phyloP scores from a whole-genome alignment of 139 green algal genomes.

The Micromonas pusilla region DNA sequence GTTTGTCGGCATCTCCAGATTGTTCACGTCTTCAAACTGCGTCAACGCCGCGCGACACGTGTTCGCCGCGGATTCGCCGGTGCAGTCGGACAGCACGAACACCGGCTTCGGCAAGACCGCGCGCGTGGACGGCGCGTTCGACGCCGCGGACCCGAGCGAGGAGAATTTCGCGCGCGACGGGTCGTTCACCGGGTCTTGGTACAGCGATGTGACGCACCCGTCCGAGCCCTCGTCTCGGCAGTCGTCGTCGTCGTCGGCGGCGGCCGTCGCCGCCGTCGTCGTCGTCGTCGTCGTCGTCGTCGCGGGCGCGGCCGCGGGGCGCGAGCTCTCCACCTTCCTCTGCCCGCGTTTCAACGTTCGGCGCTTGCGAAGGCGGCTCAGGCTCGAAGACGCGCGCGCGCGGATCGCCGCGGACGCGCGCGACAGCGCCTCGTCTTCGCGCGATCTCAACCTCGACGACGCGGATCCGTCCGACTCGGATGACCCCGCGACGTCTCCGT shows the following conservation, averaged over 20 bases:
- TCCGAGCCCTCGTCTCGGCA: too few species aligned
- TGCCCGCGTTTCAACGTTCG: not conserved
- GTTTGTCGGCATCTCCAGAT: conserved; percentile 39
- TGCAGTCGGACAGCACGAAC: conserved; percentile 54
- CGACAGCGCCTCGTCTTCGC: not conserved
- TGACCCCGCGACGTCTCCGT: too few species aligned
- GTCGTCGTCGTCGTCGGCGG: too few species aligned
- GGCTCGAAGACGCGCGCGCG: not conserved
- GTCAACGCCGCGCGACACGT: conserved; percentile 46
- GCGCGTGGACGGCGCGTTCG: too few species aligned
- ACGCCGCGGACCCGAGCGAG: too few species aligned
- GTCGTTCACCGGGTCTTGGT: too few species aligned
- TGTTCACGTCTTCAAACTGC: conserved; percentile 48
- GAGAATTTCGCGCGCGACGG: too few species aligned
- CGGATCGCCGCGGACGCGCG: not conserved
- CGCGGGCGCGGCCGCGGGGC: too few species aligned
- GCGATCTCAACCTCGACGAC: not conserved
- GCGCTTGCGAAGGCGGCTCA: not conserved
- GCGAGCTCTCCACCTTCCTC: too few species aligned
- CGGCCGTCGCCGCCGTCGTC: too few species aligned
- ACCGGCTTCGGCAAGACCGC: conserved; percentile 50
- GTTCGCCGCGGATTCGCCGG: conserved; percentile 48
- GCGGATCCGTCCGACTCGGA: not conserved
- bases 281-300: too few species aligned
- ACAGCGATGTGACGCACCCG: too few species aligned